A percentile compares a stretch with the other conserved stretches of the same genome.
These are phyloP conservation scores for Hordeum vulgare DNA, from an alignment of 176 grass and related monocot genomes.

Conservation along the genomic window DNA sequence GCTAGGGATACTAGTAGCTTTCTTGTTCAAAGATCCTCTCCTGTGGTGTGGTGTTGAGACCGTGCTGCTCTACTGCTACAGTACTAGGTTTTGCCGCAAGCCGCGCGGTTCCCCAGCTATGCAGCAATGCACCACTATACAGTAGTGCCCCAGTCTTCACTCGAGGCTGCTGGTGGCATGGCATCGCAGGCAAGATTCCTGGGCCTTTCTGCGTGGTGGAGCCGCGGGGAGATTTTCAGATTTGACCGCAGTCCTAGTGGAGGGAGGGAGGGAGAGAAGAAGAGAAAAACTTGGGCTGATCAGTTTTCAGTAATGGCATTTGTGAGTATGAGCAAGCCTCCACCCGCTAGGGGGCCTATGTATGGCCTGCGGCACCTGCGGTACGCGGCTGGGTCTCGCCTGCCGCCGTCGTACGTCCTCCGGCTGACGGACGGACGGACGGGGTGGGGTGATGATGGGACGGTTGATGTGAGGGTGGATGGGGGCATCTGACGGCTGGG, in stretches of 20 bases:
- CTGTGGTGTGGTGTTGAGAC: neutral
- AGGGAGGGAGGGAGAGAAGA: neutral
- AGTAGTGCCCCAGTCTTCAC: neutral
- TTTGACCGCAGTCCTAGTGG: neutral
- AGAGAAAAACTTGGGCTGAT: neutral
- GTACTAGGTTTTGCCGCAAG: neutral
- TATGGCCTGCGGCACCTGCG: neutral
- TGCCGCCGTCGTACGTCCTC: too few relatives aligned
- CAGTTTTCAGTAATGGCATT: neutral
- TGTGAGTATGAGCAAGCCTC: neutral
- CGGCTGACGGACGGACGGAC: neutral
- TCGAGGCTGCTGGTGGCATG: neutral
- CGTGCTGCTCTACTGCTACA: neutral
- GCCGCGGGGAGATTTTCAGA: neutral
- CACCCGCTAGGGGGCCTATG: neutral
- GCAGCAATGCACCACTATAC: too few relatives aligned
- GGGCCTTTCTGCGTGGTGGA: neutral
- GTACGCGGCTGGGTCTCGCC: neutral
- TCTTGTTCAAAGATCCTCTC: neutral
- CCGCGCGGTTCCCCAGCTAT: too few relatives aligned
- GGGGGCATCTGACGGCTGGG: conserved; percentile 26
- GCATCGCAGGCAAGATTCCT: conserved; percentile 4
- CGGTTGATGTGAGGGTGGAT: neutral
- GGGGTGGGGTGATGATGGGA: neutral
- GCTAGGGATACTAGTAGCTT: neutral